Base-by-base conservation (phyloP, 202 grass and related monocot genomes). In the Schoenoplectus tabernaemontani region DNA sequence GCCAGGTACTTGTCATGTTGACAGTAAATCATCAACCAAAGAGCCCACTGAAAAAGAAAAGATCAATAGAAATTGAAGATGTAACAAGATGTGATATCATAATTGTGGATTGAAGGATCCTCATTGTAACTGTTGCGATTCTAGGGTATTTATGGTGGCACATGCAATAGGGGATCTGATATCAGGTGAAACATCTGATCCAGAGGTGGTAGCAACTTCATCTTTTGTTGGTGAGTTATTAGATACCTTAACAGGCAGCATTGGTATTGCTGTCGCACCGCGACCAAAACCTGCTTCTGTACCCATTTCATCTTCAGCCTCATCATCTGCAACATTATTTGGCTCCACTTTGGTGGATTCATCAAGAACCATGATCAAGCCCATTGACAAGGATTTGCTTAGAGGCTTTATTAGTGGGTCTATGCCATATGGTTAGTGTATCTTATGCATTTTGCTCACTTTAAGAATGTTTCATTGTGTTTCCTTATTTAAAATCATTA, bases 391-490 rank as follows among this genome's bases (percentile, higher is more conserved):
- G 83, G 91, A 97, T 81, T 77, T 83, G 38, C 78, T 97, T 32
- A 83, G 83, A 34, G 85, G 82, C 78, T 97, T 97, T 83, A 86
- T 97, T 64, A 87, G 87, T 1, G 85, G 87, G 63, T 89, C 95
- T n/a, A 92, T 97, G 89, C 95, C 95, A 47, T 97, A 93, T 92
- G 95, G 95, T 97, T 76, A 87, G 93, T 90, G 72, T 82, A 22
- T 75, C 38, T 22, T 78, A 56, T 79, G 57, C 59, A 34, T 76
- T 73, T 83, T 79, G 44, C 39, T 83, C 57, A 80, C 69, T 78
- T 58, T 12, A 64, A 43, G 54, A 82, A 72, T 83, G 37, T 56
- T 46, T 44, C 22, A 6, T 16, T 69, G n/a, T 69, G 38, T 69
- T 39, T 69, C 38, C 12, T 9, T n/a, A n/a, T n/a, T n/a, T n/a